phyloP scores from a whole-genome alignment of 2,329 filamentous ascomycete species.

The Escovopsis sp. region DNA sequence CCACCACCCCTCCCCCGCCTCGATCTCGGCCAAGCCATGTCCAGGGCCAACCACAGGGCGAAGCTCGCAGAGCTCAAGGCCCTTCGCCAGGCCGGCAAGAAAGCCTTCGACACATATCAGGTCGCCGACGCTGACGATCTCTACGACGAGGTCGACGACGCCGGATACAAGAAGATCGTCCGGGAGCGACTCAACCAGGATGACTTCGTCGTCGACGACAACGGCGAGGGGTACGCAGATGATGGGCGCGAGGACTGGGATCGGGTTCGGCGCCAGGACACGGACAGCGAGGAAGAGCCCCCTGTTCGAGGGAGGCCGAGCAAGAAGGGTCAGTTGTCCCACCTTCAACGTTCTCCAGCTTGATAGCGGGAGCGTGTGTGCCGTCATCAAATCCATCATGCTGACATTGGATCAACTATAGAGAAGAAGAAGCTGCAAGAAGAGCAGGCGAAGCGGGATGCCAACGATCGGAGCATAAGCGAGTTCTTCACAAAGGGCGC shows the following conservation, averaged over 20 bases:
- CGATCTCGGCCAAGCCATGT: constrained; percentile 13
- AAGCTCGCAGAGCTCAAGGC: constrained; percentile 67
- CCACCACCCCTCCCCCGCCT: background rate
- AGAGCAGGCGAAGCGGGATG: constrained; percentile 70
- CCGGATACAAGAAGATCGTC: constrained; percentile 93
- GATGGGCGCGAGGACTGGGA: constrained; percentile 94
- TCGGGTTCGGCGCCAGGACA: constrained; percentile 50
- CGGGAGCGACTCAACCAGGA: constrained; percentile 78
- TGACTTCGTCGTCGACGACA: constrained; percentile 97
- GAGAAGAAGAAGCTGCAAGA: constrained; percentile 81
- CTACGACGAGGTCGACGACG: constrained; percentile 94
- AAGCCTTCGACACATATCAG: constrained; percentile 74
- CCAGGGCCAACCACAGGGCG: constrained; percentile 24
- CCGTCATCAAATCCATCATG: background rate
- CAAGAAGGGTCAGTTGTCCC: constrained; percentile 19
- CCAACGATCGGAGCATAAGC: constrained; percentile 80
- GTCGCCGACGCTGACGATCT: constrained; percentile 70
- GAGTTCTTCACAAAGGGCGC: constrained; percentile 83
- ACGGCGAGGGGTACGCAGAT: constrained; percentile 91
- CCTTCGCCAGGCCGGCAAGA: constrained; percentile 79
- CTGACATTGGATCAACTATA: constrained; percentile 21
- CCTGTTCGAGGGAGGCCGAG: constrained; percentile 29
- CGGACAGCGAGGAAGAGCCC: constrained; percentile 48
- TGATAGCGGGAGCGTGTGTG: constrained; percentile 25
- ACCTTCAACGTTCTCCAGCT: no score